A percentile compares a stretch with the other conserved stretches of the same genome.
phyloP scores from a whole-genome alignment of 257 asterid species.

The Rehmannia glutinosa region DNA sequence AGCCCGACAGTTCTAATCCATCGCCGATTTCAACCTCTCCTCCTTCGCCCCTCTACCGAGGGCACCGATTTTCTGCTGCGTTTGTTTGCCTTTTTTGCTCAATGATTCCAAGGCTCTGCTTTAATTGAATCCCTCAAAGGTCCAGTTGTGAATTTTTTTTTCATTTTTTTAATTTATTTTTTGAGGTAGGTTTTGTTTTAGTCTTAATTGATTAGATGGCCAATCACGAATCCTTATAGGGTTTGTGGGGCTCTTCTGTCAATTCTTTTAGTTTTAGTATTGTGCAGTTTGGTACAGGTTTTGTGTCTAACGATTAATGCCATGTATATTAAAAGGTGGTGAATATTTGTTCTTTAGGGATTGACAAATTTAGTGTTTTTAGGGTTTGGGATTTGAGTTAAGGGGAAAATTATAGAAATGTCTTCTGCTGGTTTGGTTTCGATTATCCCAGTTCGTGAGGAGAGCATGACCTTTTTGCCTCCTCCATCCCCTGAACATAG shows the following conservation, averaged over 20 bases:
- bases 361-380: conserved; percentile 23
- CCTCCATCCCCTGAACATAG: conserved; percentile 38
- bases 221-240: conserved; percentile 48
- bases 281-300: conserved; percentile 21
- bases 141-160: conserved; percentile 12
- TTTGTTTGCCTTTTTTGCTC: conserved; percentile 16
- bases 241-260: conserved; percentile 32
- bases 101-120: conserved; percentile 13
- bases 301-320: conserved; percentile 3
- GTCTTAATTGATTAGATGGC: conserved; percentile 17
- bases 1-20: conserved; percentile 24
- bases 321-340: conserved; percentile 22
- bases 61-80: conserved; percentile 28
- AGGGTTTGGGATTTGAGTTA: conserved; percentile 29
- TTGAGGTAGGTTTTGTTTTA: neutral
- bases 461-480: conserved; percentile 33
- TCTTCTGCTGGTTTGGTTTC: conserved; percentile 76
- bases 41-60: conserved; percentile 21
- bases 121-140: conserved; percentile 12
- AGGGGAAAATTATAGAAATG: conserved; percentile 34
- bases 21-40: conserved; percentile 14
- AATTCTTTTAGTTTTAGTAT: conserved; percentile 13
- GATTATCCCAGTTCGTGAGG: conserved; percentile 47
- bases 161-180: neutral
- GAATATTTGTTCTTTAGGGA: conserved; percentile 21